phyloP scores from a whole-genome alignment of 331 rosid genomes.

The Quercus tomentella region DNA sequence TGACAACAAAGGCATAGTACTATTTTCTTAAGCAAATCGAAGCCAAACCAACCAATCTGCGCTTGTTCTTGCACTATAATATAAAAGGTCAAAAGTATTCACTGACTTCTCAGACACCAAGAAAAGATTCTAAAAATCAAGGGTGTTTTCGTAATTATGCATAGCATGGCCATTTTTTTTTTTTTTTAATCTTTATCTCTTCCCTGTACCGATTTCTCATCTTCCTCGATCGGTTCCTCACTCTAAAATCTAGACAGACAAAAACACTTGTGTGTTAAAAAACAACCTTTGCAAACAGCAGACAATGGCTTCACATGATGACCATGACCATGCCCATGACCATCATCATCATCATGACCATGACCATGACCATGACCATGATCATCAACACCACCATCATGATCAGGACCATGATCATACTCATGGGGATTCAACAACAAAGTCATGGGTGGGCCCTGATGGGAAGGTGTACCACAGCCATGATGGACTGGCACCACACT shows the following conservation, averaged over 20 bases:
- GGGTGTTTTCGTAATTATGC: neutral
- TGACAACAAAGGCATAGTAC: too few relatives aligned
- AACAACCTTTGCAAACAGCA: neutral
- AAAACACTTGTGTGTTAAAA: too few relatives aligned
- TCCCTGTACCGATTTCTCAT: too few relatives aligned
- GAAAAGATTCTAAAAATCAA: neutral
- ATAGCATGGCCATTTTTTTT: too few relatives aligned
- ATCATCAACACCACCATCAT: neutral
- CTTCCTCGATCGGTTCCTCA: too few relatives aligned
- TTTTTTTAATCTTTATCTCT: too few relatives aligned
- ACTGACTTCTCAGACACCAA: neutral
- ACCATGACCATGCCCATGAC: conserved; percentile 13
- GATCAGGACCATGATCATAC: conserved; percentile 17
- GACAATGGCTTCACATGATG: conserved; percentile 50
- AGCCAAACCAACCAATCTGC: neutral
- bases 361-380: neutral
- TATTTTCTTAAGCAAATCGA: too few relatives aligned
- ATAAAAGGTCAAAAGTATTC: neutral
- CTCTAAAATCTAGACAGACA: too few relatives aligned
- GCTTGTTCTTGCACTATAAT: too few relatives aligned
- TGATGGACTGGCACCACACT: conserved; percentile 95
- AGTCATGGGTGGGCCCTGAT: conserved; percentile 64
- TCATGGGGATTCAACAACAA: conserved; percentile 29
- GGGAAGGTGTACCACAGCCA: conserved; percentile 92
- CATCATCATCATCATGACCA: neutral